Percentiles rank a stretch among this genome's conserved stretches.
Conservation (phyloP, 2,329 filamentous ascomycete genomes). For the Alternaria arborescens region DNA sequence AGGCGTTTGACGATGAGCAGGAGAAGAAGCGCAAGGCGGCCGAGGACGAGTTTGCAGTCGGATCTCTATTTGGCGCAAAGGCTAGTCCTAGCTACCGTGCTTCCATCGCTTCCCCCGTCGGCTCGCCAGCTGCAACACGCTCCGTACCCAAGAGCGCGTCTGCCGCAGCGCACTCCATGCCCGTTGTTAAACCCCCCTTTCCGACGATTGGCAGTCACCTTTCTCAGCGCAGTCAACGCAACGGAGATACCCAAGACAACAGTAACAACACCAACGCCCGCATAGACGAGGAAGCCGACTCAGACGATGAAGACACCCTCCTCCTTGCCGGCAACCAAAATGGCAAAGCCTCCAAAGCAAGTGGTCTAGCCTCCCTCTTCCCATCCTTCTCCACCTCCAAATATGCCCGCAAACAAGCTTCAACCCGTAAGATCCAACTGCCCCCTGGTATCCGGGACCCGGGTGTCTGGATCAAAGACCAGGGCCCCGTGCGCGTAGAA, state of each 20-base stretch:
- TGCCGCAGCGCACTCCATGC: constrained; percentile 31
- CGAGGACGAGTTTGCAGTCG: constrained; percentile 88
- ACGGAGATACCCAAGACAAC: not conserved
- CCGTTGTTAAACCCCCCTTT: constrained; percentile 26
- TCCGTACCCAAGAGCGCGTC: constrained; percentile 34
- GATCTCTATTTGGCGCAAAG: constrained; percentile 75
- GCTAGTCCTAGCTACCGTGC: constrained; percentile 57
- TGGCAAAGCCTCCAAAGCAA: constrained; percentile 61
- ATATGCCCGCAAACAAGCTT: constrained; percentile 57
- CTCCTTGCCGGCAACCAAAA: constrained; percentile 37
- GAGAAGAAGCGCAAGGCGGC: constrained; percentile 80
- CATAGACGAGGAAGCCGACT: constrained; percentile 57
- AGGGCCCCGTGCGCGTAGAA: constrained; percentile 89
- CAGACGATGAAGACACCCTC: constrained; percentile 53
- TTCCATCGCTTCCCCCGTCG: constrained; percentile 71
- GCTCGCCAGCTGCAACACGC: constrained; percentile 61
- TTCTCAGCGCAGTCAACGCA: constrained; percentile 10
- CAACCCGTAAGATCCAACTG: constrained; percentile 63
- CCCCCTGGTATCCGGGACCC: constrained; percentile 91
- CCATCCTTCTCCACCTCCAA: constrained; percentile 84
- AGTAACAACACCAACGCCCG: constrained; percentile 44
- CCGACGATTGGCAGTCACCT: constrained; percentile 27
- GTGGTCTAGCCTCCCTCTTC: constrained; percentile 73
- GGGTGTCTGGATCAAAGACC: constrained; percentile 90
- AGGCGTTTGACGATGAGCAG: constrained; percentile 90